Evolutionary conservation across 2,329 filamentous ascomycete species (phyloP).

Genomic region (Verticillium alfalfae): DNA sequence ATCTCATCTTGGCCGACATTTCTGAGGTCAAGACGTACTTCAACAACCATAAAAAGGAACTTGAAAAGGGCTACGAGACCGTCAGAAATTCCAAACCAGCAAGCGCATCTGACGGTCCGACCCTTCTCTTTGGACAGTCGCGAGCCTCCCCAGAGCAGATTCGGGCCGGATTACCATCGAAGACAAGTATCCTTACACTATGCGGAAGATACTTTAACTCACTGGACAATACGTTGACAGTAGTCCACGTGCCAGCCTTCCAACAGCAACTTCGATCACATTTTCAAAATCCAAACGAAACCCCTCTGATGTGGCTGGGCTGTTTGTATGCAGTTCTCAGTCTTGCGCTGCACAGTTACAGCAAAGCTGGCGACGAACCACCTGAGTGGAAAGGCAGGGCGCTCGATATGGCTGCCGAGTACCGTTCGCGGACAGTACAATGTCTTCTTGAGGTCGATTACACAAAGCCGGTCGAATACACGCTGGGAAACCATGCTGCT

Average conservation of each 20-base stretch:
- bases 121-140: constrained; percentile 72
- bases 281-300: constrained; percentile 69
- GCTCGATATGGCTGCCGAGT: constrained; percentile 56
- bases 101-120: constrained; percentile 58
- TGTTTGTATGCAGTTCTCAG: constrained; percentile 72
- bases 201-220: constrained; percentile 90
- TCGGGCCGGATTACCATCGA: constrained; percentile 71
- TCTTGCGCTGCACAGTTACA: constrained; percentile 72
- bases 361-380: constrained; percentile 74
- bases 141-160: constrained; percentile 71
- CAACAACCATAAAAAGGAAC: constrained; percentile 76
- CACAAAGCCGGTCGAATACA: constrained; percentile 67
- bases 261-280: constrained; percentile 61
- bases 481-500: constrained; percentile 74
- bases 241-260: constrained; percentile 82
- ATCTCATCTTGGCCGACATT: constrained; percentile 73
- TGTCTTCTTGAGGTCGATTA: constrained; percentile 73
- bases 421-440: constrained; percentile 69
- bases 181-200: constrained; percentile 76
- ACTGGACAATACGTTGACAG: constrained; percentile 62
- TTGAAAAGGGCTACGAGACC: constrained; percentile 74
- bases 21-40: constrained; percentile 94
- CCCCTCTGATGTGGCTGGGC: constrained; percentile 72
- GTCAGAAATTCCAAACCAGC: constrained; percentile 64
- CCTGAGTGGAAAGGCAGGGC: constrained; percentile 67